Evolutionary conservation across 495 filamentous ascomycete species (phyloP), one percentile per base, ranked within the genome.

Genomic region (Daldinia vernicosa): DNA sequence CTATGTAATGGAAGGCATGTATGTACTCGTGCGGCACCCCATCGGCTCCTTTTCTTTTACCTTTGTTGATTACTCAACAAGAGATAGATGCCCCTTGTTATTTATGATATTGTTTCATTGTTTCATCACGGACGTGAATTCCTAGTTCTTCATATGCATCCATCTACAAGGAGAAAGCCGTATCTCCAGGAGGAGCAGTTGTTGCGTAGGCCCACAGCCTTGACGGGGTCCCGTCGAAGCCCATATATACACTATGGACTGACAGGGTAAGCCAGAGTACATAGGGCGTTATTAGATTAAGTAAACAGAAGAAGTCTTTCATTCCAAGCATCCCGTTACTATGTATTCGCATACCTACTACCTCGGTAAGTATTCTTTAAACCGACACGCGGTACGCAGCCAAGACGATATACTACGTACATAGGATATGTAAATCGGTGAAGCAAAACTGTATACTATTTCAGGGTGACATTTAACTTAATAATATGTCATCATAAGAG

Each of bases 341-440:
- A 33, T 9, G 32, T 33, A 33, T 33, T 33, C 32, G 2, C 9
- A 33, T 33, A 33, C 32, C 32, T 33, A 33, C 28, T 30, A 30
- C 4, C 28, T 8, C n/a, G 35, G 1, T 39, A 30, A 14, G 5
- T n/a, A 30, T 53, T 30, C 26, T 53, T 15, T 5, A 30, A 26
- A 53, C 30, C 26, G 26, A 53, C 50, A 30, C 30, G 50, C 50
- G 50, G 50, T 53, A 53, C 30, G 50, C 50, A 53, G 24, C 8
- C 30, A 53, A 53, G 26, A 3, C 24, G 27, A 30, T 17, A 53
- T 53, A 30, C 22, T 14, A n/a, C 7, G 15, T 30, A n/a, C 7
- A 7, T 30, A n/a, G 26, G 14, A 53, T 1, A 17, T 17, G 26
- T 30, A 53, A 30, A 27, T 17, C 24, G 26, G 26, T 14, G 14